Conservation (phyloP, 2,329 filamentous ascomycete species). For the Rutstroemia sydowiana region DNA sequence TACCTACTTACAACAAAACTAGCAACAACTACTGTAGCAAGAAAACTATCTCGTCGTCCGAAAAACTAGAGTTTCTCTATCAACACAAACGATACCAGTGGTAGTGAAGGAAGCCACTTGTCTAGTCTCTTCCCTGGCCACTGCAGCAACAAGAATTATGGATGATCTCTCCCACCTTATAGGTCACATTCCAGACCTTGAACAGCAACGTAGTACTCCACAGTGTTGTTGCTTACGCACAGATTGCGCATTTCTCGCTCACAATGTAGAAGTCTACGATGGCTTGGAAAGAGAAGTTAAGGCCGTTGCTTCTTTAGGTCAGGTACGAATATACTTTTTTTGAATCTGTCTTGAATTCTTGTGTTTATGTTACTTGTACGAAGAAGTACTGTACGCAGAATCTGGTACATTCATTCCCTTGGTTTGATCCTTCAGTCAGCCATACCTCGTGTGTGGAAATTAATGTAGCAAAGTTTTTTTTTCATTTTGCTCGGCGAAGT, state of each 20-base stretch:
- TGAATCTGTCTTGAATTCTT: background rate
- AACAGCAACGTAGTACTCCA: conserved; percentile 2
- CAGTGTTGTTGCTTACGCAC: conserved; percentile 78
- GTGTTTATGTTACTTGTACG: conserved; percentile 17
- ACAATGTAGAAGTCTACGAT: conserved; percentile 72
- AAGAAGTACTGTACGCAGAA: background rate
- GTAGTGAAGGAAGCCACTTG: too few species aligned
- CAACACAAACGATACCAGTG: too few species aligned
- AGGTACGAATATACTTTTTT: conserved; percentile 54
- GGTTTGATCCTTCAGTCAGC: background rate
- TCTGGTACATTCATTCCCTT: conserved; percentile 4
- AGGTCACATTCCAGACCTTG: conserved; percentile 22
- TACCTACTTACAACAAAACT: too few species aligned
- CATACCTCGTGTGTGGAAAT: background rate
- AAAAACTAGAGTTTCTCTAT: too few species aligned
- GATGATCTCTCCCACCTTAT: conserved; percentile 18
- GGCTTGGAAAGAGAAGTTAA: conserved; percentile 82
- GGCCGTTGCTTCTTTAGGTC: conserved; percentile 78
- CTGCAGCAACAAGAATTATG: background rate
- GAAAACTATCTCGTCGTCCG: too few species aligned
- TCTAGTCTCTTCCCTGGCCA: too few species aligned
- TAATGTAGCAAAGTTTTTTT: conserved; percentile 4
- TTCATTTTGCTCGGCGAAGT: background rate
- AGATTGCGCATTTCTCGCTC: conserved; percentile 72
- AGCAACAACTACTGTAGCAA: too few species aligned